These are phyloP conservation scores for Pulveroboletus sp. DNA, from an alignment of 768 basidiomycete genomes.

Conservation along the genomic window DNA sequence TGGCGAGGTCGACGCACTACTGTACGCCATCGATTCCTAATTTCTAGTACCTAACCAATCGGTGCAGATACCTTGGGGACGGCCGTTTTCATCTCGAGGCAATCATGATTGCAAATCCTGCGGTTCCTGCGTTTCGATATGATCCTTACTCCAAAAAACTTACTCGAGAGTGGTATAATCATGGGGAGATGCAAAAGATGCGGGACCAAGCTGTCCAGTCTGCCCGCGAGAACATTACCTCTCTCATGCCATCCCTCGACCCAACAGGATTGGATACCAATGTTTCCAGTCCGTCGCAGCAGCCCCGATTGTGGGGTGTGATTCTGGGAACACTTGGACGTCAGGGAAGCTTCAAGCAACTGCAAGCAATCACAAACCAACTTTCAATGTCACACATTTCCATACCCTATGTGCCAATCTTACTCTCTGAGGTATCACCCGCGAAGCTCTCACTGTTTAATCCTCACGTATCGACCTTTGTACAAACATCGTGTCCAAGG, in stretches of 20 bases:
- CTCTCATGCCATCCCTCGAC: slow-evolving; percentile 12
- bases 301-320: slow-evolving; percentile 71
- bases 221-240: slow-evolving; percentile 64
- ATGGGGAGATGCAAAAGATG: slow-evolving; percentile 77
- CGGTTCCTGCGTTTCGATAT: slow-evolving; percentile 93
- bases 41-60: slow-evolving; percentile 1
- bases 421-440: slow-evolving; percentile 96
- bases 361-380: slow-evolving; percentile 80
- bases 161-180: slow-evolving; percentile 88
- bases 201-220: slow-evolving; percentile 72
- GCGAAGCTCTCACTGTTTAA: slow-evolving; percentile 85
- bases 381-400: slow-evolving; percentile 49
- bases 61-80: slow-evolving; percentile 88
- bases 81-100: slow-evolving; percentile 98
- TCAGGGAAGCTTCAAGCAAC: slow-evolving; percentile 89
- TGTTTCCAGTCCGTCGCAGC: slow-evolving; percentile 5
- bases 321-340: slow-evolving; percentile 92
- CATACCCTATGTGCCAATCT: slow-evolving; percentile 83
- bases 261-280: slow-evolving; percentile 17
- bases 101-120: slow-evolving; percentile 99
- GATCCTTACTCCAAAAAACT: slow-evolving; percentile 98
- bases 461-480: slow-evolving; percentile 81
- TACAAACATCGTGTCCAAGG: slow-evolving; percentile 96
- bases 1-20: slow-evolving; percentile 78
- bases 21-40: slow-evolving; percentile 50